Evolutionary conservation across 768 basidiomycete genomes (phyloP).

Genomic region (Suillus plorans): DNA sequence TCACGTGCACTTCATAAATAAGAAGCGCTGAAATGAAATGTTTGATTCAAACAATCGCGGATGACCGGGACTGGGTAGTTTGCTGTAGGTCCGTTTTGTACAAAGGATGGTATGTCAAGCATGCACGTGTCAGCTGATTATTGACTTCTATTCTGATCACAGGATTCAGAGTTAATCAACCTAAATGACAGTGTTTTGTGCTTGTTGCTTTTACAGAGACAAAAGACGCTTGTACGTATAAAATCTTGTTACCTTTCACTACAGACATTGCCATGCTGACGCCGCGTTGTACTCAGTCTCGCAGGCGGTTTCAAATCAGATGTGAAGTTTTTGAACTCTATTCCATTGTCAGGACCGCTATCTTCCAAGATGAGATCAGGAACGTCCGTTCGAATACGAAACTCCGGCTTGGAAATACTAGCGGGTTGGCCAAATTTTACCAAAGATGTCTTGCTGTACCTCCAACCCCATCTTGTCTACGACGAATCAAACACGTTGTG

Average conservation of each 20-base stretch:
- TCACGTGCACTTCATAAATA: conserved; percentile 1
- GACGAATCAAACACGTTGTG: conserved; percentile 31
- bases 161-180: not conserved
- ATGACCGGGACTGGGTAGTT: not conserved
- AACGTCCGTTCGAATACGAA: not conserved
- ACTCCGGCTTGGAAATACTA: conserved; percentile 1
- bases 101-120: not conserved
- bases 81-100: not conserved
- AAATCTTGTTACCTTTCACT: conserved; percentile 1
- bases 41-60: conserved; percentile 1
- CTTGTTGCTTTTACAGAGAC: not conserved
- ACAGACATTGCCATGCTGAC: conserved; percentile 3
- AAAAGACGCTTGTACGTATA: conserved; percentile 6
- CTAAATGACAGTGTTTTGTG: not conserved
- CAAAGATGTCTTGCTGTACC: conserved; percentile 25
- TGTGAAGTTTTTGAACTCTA: not conserved
- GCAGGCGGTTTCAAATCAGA: not conserved
- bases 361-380: conserved; percentile 4
- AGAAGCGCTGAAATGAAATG: conserved; percentile 4
- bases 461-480: conserved; percentile 1
- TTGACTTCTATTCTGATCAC: not conserved
- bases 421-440: conserved; percentile 21
- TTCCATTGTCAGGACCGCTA: not conserved
- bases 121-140: conserved; percentile 1
- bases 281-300: not conserved